These are phyloP conservation scores for Bidens hawaiensis DNA, from an alignment of 140 eudicot species.

Conservation along the genomic window DNA sequence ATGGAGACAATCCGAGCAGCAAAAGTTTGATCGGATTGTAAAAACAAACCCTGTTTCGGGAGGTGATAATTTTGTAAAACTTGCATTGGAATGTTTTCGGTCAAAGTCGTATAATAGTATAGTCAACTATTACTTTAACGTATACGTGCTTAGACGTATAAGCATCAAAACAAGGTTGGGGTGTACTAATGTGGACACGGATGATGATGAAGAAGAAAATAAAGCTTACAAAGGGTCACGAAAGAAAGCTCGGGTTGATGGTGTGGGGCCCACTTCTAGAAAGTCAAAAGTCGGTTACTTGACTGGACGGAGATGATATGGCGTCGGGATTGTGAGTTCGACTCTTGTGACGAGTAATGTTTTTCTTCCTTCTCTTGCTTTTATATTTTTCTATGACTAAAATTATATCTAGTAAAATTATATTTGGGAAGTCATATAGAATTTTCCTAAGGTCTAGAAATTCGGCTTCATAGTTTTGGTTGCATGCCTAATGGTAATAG, in stretches of 20 bases:
- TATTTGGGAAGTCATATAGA: slow-evolving; percentile 20
- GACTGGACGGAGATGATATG: slow-evolving; percentile 23
- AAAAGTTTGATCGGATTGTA: slow-evolving; percentile 36
- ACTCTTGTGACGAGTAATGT: slow-evolving; percentile 18
- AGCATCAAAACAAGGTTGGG: slow-evolving; percentile 41
- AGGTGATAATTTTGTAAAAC: slow-evolving; percentile 40
- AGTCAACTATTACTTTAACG: slow-evolving; percentile 56
- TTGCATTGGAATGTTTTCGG: slow-evolving; percentile 42
- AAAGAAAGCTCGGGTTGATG: slow-evolving; percentile 19
- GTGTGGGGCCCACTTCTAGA: slow-evolving; percentile 22
- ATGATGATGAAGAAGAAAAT: slow-evolving; percentile 38
- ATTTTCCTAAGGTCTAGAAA: slow-evolving; percentile 16
- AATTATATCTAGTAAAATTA: slow-evolving; percentile 11
- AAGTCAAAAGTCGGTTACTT: slow-evolving; percentile 25
- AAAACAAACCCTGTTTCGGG: slow-evolving; percentile 30
- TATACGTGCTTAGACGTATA: slow-evolving; percentile 44
- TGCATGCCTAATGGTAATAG: slow-evolving; percentile 13
- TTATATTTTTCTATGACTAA: not conserved
- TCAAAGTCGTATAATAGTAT: slow-evolving; percentile 32
- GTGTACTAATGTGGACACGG: slow-evolving; percentile 35
- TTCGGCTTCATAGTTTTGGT: slow-evolving; percentile 16
- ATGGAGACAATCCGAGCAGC: slow-evolving; percentile 53
- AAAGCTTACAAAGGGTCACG: slow-evolving; percentile 19
- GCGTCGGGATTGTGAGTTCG: slow-evolving; percentile 7
- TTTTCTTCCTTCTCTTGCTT: slow-evolving; percentile 25